These are phyloP conservation scores for Xanthoceras sorbifolium DNA, from an alignment of 345 rosid species.

Conservation along the genomic window DNA sequence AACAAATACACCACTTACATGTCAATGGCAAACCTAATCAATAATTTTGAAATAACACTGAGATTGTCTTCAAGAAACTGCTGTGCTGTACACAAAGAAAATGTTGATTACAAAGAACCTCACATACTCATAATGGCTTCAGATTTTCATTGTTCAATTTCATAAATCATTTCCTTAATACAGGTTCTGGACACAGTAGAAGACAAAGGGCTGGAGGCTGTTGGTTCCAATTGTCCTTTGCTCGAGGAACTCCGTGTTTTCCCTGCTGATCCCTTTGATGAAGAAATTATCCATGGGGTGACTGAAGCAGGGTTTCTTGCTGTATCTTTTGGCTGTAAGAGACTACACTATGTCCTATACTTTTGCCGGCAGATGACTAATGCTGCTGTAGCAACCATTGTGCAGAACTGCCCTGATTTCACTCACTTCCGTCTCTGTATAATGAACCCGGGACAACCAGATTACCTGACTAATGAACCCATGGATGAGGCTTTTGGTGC, in stretches of 20 bases:
- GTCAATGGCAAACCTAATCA: not conserved
- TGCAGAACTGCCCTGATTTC: conserved; percentile 66
- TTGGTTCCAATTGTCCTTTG: conserved; percentile 53
- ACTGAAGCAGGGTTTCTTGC: conserved; percentile 68
- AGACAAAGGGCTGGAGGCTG: conserved; percentile 66
- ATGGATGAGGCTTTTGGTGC: conserved; percentile 83
- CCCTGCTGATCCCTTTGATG: conserved; percentile 65
- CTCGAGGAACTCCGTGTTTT: conserved; percentile 77
- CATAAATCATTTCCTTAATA: conserved; percentile 12
- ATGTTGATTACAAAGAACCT: not conserved
- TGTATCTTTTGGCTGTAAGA: conserved; percentile 59
- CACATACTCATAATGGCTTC: not conserved
- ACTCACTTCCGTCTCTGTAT: conserved; percentile 80
- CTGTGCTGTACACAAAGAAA: not conserved
- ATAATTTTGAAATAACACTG: not conserved
- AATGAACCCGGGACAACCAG: conserved; percentile 69
- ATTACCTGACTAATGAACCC: conserved; percentile 56
- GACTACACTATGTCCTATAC: conserved; percentile 66
- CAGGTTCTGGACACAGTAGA: conserved; percentile 71
- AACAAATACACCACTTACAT: not conserved
- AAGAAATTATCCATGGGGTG: conserved; percentile 51
- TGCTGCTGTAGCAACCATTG: conserved; percentile 65
- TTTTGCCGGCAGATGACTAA: conserved; percentile 75
- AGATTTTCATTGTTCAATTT: not conserved
- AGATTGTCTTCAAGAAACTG: not conserved